Evolutionary conservation across 2,329 filamentous ascomycete genomes (phyloP).

Genomic region (Ophiostoma quercus): DNA sequence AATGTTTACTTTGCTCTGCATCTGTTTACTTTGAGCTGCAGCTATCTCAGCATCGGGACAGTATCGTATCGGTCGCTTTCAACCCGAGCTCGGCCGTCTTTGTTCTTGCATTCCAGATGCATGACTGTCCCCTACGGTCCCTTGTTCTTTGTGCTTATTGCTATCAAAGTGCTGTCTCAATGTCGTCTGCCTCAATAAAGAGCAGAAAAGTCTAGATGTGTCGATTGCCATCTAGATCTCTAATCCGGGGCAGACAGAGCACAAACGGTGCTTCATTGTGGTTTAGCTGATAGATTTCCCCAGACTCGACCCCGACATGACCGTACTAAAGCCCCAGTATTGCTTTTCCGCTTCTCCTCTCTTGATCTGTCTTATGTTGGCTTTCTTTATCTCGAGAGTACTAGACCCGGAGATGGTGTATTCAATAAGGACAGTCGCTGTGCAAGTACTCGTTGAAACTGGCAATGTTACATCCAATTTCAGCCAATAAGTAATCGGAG

Average conservation of each 20-base stretch:
- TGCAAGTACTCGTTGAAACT: background rate
- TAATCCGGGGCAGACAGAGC: background rate
- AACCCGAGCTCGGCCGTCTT: background rate
- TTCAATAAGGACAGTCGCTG: background rate
- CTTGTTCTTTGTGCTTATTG: background rate
- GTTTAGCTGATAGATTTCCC: background rate
- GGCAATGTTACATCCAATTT: background rate
- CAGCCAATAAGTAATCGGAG: background rate
- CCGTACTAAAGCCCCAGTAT: background rate
- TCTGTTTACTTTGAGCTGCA: background rate
- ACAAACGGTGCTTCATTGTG: background rate
- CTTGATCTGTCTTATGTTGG: background rate
- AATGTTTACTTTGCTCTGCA: background rate
- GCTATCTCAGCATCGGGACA: background rate
- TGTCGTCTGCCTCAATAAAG: background rate
- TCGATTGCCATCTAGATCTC: background rate
- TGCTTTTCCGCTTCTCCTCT: background rate
- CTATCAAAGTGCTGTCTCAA: background rate
- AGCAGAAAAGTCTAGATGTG: background rate
- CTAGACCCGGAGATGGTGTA: background rate
- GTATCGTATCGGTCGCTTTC: conserved; percentile 10
- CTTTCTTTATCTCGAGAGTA: background rate
- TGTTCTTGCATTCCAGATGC: background rate
- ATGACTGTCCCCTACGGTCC: background rate
- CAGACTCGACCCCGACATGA: background rate